Percentiles rank a stretch among this genome's conserved stretches.
phyloP scores from a whole-genome alignment of 2,329 filamentous ascomycete genomes.

The Dothideomycetes sp. region DNA sequence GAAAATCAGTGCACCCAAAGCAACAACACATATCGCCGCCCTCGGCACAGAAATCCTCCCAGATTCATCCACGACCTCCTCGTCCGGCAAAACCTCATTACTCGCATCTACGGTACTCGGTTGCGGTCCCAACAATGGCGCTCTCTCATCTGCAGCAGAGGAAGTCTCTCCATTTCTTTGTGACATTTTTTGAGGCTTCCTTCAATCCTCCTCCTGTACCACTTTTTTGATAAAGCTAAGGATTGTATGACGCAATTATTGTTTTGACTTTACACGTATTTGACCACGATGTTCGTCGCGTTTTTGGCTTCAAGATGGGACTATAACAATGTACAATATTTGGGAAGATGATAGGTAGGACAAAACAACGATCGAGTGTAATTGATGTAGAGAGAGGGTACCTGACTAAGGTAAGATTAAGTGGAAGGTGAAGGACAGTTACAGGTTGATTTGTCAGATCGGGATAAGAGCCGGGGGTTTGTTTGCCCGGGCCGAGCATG shows the following conservation, averaged over 20 bases:
- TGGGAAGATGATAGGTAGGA: not conserved
- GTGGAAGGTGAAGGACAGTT: not conserved
- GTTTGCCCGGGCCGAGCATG: too few species aligned
- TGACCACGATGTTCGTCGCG: not conserved
- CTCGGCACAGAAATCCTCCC: constrained; percentile 10
- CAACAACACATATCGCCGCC: constrained; percentile 15
- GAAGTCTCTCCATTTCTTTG: constrained; percentile 14
- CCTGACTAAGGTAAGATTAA: not conserved
- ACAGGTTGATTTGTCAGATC: constrained; percentile 10
- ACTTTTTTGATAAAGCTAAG: too few species aligned
- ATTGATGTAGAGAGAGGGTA: not conserved
- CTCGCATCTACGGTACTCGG: constrained; percentile 18
- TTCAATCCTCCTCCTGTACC: too few species aligned
- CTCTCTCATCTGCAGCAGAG: constrained; percentile 18
- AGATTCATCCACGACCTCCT: constrained; percentile 8
- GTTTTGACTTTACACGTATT: not conserved
- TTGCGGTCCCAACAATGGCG: constrained; percentile 18
- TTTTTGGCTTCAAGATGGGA: not conserved
- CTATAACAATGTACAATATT: not conserved
- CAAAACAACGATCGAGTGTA: not conserved
- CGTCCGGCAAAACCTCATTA: constrained; percentile 11
- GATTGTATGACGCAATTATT: too few species aligned
- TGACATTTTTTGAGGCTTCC: too few species aligned
- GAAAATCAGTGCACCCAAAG: constrained; percentile 26
- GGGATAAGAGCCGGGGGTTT: not conserved